Conservation (phyloP, 2,329 filamentous ascomycete genomes). For the Colletotrichum destructivum region DNA sequence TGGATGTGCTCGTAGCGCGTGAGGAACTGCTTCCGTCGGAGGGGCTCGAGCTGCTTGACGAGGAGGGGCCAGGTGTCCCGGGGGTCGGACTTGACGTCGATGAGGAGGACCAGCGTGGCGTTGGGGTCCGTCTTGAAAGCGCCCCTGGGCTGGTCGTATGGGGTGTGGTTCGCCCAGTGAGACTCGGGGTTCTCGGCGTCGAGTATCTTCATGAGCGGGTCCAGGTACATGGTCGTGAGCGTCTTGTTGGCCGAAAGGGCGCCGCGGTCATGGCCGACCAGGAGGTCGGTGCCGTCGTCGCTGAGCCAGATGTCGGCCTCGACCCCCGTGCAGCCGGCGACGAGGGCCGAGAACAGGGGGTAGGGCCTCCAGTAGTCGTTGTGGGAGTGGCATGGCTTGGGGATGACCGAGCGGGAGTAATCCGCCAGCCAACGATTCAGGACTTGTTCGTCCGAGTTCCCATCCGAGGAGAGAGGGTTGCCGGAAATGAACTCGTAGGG, state of each 20-base stretch:
- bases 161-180: conserved; percentile 59
- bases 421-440: not conserved
- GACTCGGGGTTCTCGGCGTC: conserved; percentile 59
- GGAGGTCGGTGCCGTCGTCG: conserved; percentile 60
- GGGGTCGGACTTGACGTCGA: conserved; percentile 77
- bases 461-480: not conserved
- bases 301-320: conserved; percentile 63
- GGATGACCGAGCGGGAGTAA: not conserved
- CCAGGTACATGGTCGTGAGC: conserved; percentile 72
- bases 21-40: not conserved
- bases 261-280: conserved; percentile 74
- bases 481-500: not conserved
- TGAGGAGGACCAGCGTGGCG: conserved; percentile 72
- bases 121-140: conserved; percentile 67
- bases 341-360: conserved; percentile 12
- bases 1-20: not conserved
- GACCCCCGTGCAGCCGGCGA: not conserved
- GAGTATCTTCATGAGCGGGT: conserved; percentile 73
- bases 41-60: conserved; percentile 3
- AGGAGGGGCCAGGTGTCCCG: conserved; percentile 62
- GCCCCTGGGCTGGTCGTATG: conserved; percentile 55
- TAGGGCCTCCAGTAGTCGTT: conserved; percentile 17
- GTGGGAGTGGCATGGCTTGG: conserved; percentile 8
- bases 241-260: conserved; percentile 70
- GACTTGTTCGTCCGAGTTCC: not conserved